phyloP scores from a whole-genome alignment of 2,329 filamentous ascomycete species.

The Ceratocystis ficicola region DNA sequence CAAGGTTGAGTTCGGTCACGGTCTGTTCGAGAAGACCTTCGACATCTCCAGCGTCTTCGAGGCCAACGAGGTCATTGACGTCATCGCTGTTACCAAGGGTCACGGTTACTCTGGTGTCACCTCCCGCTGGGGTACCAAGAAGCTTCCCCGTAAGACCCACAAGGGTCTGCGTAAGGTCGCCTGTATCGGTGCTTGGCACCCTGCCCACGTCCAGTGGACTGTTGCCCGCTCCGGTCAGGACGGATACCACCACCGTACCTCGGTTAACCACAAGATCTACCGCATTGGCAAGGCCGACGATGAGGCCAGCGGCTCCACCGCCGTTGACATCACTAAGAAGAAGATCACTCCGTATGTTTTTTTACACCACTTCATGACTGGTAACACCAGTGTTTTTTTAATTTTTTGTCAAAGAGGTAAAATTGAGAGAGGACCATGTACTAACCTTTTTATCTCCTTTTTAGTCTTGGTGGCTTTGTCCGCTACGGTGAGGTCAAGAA shows the following conservation, averaged over 20 bases:
- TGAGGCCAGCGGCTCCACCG: constrained; percentile 85
- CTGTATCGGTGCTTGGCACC: constrained; percentile 99
- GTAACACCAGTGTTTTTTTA: too few relatives aligned
- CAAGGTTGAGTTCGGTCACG: constrained; percentile 93
- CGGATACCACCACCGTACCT: constrained; percentile 99
- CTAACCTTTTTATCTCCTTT: constrained; percentile 28
- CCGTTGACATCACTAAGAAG: constrained; percentile 98
- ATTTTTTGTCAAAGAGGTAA: too few relatives aligned
- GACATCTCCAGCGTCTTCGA: constrained; percentile 90
- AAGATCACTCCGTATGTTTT: constrained; percentile 91
- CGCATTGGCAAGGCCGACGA: constrained; percentile 87
- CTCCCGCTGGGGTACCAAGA: constrained; percentile 98
- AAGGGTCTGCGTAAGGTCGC: constrained; percentile 99
- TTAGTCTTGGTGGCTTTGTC: constrained; percentile 95
- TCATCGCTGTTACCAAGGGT: constrained; percentile 99
- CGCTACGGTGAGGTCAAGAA: constrained; percentile 99
- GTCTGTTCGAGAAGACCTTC: constrained; percentile 98
- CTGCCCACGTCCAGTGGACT: constrained; percentile 99
- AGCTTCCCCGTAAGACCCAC: constrained; percentile 99
- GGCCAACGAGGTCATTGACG: constrained; percentile 96
- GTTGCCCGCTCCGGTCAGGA: constrained; percentile 99
- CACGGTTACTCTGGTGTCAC: constrained; percentile 98
- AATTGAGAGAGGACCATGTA: neutral
- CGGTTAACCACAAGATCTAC: constrained; percentile 99
- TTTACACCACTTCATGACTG: neutral